These are phyloP conservation scores for Kazachstania taianensis DNA, from an alignment of 805 yeast species.

Conservation along the genomic window DNA sequence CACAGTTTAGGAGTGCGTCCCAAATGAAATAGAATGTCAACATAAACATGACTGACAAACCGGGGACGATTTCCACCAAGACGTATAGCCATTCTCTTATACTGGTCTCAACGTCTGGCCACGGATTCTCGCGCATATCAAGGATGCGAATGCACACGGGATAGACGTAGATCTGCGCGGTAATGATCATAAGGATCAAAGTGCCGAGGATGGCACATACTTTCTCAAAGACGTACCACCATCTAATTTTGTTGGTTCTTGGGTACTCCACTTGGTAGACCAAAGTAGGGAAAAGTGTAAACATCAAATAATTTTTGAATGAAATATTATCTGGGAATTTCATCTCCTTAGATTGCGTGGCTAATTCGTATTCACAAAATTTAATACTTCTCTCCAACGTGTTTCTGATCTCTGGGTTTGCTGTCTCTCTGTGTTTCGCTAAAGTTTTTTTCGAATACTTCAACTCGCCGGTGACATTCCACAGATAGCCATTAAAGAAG, in stretches of 20 bases:
- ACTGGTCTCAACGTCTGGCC: constrained; percentile 17
- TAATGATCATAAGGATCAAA: constrained; percentile 69
- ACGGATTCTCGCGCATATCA: constrained; percentile 33
- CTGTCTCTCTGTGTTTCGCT: constrained; percentile 30
- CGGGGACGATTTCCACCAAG: constrained; percentile 66
- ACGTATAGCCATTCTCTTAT: constrained; percentile 25
- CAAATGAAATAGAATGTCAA: constrained; percentile 82
- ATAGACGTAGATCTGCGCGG: constrained; percentile 66
- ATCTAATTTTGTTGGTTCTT: constrained; percentile 56
- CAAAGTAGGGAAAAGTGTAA: constrained; percentile 80
- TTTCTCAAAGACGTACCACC: constrained; percentile 60
- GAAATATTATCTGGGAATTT: constrained; percentile 68
- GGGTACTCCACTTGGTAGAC: constrained; percentile 81
- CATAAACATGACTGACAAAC: constrained; percentile 65
- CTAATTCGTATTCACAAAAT: constrained; percentile 66
- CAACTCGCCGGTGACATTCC: constrained; percentile 51
- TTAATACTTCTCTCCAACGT: constrained; percentile 41
- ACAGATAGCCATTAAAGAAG: constrained; percentile 83
- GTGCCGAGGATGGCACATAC: constrained; percentile 78
- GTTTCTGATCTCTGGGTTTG: constrained; percentile 18
- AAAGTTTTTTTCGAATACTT: constrained; percentile 37
- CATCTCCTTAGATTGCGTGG: constrained; percentile 37
- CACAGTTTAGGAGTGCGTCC: constrained; percentile 84
- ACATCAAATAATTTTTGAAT: constrained; percentile 56
- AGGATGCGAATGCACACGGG: constrained; percentile 60